A percentile compares a stretch with the other conserved stretches of the same genome.
Evolutionary conservation across 1,284 basidiomycete genomes (phyloP).

Genomic region (Termitomyces sp.): DNA sequence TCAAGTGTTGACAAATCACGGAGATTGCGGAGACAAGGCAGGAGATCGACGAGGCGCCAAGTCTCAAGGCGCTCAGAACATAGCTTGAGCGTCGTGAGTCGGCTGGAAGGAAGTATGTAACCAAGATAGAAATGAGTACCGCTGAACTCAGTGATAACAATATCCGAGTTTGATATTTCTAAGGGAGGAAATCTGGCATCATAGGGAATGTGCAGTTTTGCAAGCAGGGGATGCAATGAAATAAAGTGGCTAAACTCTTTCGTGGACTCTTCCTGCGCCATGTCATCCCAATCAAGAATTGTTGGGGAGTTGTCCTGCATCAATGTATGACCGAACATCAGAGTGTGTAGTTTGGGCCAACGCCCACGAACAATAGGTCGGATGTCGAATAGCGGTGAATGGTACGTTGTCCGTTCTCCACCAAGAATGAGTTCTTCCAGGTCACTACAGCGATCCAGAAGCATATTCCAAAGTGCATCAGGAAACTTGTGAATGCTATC

Average conservation of each 20-base stretch:
- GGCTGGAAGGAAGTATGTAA: conserved; percentile 10
- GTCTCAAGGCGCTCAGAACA: conserved; percentile 16
- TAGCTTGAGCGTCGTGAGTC: conserved; percentile 16
- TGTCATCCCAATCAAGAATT: conserved; percentile 4
- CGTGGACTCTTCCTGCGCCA: conserved; percentile 4
- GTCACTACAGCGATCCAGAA: conserved; percentile 38
- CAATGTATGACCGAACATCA: conserved; percentile 40
- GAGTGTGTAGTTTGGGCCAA: conserved; percentile 40
- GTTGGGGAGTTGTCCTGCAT: conserved; percentile 9
- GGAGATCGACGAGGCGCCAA: conserved; percentile 15
- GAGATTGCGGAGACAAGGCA: conserved; percentile 12
- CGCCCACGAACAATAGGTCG: conserved; percentile 34
- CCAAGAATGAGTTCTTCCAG: conserved; percentile 41
- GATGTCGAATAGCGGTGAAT: conserved; percentile 27
- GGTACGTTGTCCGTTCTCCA: conserved; percentile 32
- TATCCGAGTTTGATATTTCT: conserved; percentile 7
- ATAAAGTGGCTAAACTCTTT: conserved; percentile 15
- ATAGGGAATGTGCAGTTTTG: conserved; percentile 16
- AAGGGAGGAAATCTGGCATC: conserved; percentile 12
- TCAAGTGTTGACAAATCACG: conserved; percentile 12
- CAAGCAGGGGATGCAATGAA: conserved; percentile 12
- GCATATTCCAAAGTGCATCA: conserved; percentile 45
- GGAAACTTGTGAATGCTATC: conserved; percentile 20
- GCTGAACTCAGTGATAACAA: conserved; percentile 15
- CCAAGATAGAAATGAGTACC: conserved; percentile 15